These are phyloP conservation scores for Blyttiomyces sp. DNA, from an alignment of 371 early-diverging fungal genomes.

Conservation along the genomic window DNA sequence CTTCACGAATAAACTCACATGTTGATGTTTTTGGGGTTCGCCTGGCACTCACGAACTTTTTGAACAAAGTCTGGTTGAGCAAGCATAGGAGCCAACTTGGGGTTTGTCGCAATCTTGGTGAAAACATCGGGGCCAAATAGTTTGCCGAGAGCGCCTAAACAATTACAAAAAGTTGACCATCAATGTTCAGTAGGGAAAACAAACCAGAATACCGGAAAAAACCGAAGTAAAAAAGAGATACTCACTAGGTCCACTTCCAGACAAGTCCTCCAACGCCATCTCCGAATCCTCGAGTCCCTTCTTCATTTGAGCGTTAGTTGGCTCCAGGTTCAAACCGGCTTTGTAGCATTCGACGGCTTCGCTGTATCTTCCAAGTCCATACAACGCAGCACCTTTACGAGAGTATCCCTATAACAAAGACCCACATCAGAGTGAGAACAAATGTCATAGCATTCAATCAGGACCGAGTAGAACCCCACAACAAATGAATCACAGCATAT, in stretches of 20 bases:
- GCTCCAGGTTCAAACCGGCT: conserved; percentile 72
- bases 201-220: conserved; percentile 3
- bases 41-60: conserved; percentile 57
- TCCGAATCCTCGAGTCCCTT: conserved; percentile 71
- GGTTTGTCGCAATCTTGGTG: conserved; percentile 74
- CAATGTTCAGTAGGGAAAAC: not conserved
- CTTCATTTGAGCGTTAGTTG: conserved; percentile 63
- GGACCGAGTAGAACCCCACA: not conserved
- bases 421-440: conserved; percentile 43
- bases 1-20: too few relatives aligned
- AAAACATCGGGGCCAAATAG: conserved; percentile 66
- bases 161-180: not conserved
- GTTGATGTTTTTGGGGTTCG: conserved; percentile 39
- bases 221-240: not conserved
- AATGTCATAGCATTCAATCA: too few relatives aligned
- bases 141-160: conserved; percentile 29
- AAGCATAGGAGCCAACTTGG: conserved; percentile 63
- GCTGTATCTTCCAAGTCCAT: conserved; percentile 60
- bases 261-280: conserved; percentile 17
- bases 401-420: too few relatives aligned
- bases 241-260: not conserved
- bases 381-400: conserved; percentile 80
- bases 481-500: not conserved
- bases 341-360: conserved; percentile 73
- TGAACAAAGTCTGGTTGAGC: conserved; percentile 68